Evolutionary conservation across 2,329 filamentous ascomycete species (phyloP).

Genomic region (Trichophyton verrucosum): DNA sequence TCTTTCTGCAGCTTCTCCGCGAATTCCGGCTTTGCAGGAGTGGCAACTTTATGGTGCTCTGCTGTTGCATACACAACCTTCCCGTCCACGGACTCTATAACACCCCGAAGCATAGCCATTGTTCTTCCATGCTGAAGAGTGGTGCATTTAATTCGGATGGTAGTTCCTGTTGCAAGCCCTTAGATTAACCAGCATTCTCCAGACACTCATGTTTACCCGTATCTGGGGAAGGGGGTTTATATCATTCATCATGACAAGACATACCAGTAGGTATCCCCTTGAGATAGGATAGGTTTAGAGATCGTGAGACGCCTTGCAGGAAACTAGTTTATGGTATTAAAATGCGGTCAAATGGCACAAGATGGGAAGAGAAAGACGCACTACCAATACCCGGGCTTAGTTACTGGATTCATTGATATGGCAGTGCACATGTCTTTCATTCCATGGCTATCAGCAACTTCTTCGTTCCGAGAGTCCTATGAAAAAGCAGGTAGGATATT

Average conservation of each 20-base stretch:
- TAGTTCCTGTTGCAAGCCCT: slow-evolving; percentile 23
- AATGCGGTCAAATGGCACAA: not conserved
- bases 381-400: slow-evolving; percentile 40
- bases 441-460: not conserved
- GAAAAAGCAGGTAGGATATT: not conserved
- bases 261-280: slow-evolving; percentile 37
- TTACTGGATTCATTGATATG: slow-evolving; percentile 37
- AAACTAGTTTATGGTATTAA: slow-evolving; percentile 22
- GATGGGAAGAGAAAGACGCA: slow-evolving; percentile 16
- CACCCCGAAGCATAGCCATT: slow-evolving; percentile 41
- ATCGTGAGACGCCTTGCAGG: slow-evolving; percentile 40
- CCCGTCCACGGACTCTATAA: slow-evolving; percentile 39
- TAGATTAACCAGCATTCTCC: not conserved
- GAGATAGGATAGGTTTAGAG: slow-evolving; percentile 41
- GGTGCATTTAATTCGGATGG: slow-evolving; percentile 31
- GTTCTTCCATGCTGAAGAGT: slow-evolving; percentile 38
- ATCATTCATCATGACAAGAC: slow-evolving; percentile 7
- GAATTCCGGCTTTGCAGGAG: slow-evolving; percentile 31
- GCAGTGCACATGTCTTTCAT: slow-evolving; percentile 41
- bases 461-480: not conserved
- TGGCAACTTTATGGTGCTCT: slow-evolving; percentile 42
- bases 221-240: not conserved
- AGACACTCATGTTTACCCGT: not conserved
- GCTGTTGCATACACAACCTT: slow-evolving; percentile 38
- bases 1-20: slow-evolving; percentile 11